Conservation (phyloP, 2,329 filamentous ascomycete genomes). For the Sporothrix variecibatus region DNA sequence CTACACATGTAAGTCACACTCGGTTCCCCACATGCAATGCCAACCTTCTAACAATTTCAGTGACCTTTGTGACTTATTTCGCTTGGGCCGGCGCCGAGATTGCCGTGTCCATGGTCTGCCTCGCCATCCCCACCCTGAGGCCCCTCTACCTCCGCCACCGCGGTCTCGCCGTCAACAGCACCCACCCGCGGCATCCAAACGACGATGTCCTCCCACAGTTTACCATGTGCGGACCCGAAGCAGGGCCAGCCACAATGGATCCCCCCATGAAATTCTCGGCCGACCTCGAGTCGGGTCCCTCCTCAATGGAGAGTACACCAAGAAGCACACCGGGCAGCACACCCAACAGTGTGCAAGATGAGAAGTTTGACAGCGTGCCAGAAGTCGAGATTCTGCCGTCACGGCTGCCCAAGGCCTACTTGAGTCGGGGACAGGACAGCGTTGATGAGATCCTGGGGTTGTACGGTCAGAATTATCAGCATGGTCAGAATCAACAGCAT, state of each 20-base stretch:
- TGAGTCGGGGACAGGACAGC: constrained; percentile 35
- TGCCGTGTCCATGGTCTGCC: constrained; percentile 44
- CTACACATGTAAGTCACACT: constrained; percentile 37
- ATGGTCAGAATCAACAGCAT: background rate
- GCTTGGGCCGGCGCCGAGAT: constrained; percentile 44
- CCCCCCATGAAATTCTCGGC: background rate
- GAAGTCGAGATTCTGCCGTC: constrained; percentile 36
- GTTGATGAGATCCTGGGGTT: constrained; percentile 39
- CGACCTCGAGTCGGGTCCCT: background rate
- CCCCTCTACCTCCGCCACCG: constrained; percentile 48
- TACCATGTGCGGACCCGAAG: constrained; percentile 57
- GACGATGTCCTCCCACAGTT: constrained; percentile 50
- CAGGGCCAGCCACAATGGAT: constrained; percentile 25
- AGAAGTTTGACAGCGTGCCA: constrained; percentile 36
- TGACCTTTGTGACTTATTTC: constrained; percentile 23
- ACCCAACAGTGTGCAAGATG: constrained; percentile 10
- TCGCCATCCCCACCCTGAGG: constrained; percentile 44
- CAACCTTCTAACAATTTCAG: constrained; percentile 22
- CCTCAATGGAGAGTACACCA: background rate
- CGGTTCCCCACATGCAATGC: background rate
- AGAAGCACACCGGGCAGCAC: background rate
- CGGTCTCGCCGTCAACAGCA: constrained; percentile 29
- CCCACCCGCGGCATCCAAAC: constrained; percentile 66
- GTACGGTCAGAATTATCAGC: constrained; percentile 32
- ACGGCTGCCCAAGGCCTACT: constrained; percentile 15